Evolutionary conservation across 2,329 filamentous ascomycete genomes (phyloP).

Genomic region (Epicoccum sorghinum): DNA sequence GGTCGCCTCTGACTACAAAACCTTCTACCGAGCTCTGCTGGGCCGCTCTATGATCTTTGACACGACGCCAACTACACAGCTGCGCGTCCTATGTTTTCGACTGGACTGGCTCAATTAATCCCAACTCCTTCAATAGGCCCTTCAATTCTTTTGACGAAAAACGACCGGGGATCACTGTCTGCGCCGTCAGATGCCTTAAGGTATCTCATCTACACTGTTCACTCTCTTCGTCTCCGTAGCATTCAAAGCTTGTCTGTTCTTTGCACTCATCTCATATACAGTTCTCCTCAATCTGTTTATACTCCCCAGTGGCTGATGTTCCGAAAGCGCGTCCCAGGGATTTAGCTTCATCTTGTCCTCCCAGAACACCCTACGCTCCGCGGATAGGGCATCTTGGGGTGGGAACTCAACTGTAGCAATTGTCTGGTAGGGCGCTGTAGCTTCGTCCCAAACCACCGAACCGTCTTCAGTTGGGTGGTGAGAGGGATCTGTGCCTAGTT

Average conservation of each 20-base stretch:
- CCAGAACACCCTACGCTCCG: constrained; percentile 34
- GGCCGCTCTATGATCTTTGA: too few relatives aligned
- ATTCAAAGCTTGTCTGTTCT: constrained; percentile 32
- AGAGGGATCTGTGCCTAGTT: constrained; percentile 34
- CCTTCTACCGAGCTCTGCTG: too few relatives aligned
- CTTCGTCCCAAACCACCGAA: constrained; percentile 40
- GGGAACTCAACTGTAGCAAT: constrained; percentile 35
- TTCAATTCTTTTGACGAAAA: too few relatives aligned
- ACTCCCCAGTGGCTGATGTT: constrained; percentile 35
- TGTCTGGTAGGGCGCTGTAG: constrained; percentile 38
- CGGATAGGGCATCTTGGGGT: constrained; percentile 31
- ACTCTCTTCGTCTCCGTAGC: constrained; percentile 19
- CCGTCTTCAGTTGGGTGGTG: constrained; percentile 42
- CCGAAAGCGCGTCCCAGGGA: constrained; percentile 34
- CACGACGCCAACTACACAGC: too few relatives aligned
- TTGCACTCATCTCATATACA: constrained; percentile 37
- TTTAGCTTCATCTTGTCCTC: constrained; percentile 39
- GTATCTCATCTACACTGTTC: constrained; percentile 30
- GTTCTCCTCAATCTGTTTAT: constrained; percentile 37
- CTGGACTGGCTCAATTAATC: too few relatives aligned
- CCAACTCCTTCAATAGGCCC: too few relatives aligned
- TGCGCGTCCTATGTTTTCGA: too few relatives aligned
- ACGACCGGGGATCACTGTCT: too few relatives aligned
- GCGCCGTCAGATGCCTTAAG: constrained; percentile 4
- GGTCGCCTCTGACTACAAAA: too few relatives aligned